Evolutionary conservation across 371 early-diverging fungal species (phyloP).

Genomic region (Dinochytrium kinnereticum): DNA sequence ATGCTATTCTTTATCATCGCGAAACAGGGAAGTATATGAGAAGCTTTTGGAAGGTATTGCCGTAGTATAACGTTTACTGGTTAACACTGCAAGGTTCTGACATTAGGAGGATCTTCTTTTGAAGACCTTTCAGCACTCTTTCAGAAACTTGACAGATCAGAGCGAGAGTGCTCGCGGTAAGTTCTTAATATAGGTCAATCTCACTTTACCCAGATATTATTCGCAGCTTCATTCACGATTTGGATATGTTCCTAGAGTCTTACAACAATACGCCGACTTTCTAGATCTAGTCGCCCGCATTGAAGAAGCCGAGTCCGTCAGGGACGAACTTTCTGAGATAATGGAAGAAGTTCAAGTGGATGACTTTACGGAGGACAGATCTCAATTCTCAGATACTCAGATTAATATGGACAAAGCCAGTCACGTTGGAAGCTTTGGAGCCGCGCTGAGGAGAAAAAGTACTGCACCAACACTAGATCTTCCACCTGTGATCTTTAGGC

Average conservation of each 20-base stretch:
- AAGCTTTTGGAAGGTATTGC: conserved; percentile 6
- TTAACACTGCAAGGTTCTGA: not conserved
- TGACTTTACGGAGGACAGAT: not conserved
- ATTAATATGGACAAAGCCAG: too few relatives aligned
- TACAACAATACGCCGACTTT: conserved; percentile 14
- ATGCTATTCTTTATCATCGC: conserved; percentile 3
- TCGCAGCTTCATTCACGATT: not conserved
- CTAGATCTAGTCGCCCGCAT: not conserved
- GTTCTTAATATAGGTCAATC: not conserved
- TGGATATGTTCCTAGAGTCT: conserved; percentile 5
- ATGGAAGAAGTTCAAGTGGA: conserved; percentile 6
- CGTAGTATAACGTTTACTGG: not conserved
- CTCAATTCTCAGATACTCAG: not conserved
- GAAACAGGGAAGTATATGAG: conserved; percentile 3
- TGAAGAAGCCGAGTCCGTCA: not conserved
- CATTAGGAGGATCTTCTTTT: not conserved
- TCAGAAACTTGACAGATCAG: not conserved
- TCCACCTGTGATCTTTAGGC: not conserved
- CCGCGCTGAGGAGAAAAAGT: not conserved
- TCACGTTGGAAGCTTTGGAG: too few relatives aligned
- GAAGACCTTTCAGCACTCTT: not conserved
- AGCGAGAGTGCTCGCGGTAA: not conserved
- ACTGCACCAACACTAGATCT: not conserved
- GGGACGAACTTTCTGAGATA: not conserved
- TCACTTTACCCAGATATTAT: not conserved